phyloP scores from a whole-genome alignment of 139 green algal genomes.

The Tetraselmis chui region DNA sequence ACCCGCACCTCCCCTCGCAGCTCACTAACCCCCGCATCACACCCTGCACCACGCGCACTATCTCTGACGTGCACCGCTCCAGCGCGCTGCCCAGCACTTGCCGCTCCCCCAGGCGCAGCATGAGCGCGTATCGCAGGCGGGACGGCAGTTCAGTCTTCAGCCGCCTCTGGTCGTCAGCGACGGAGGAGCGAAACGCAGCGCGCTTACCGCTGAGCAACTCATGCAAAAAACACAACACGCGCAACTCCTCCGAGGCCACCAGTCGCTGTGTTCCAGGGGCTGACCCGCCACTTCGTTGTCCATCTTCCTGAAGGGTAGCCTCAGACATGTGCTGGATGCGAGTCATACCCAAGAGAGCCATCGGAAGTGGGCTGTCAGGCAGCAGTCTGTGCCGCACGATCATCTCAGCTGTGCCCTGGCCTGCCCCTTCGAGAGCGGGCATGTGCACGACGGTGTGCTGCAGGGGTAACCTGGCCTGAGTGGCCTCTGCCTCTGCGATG shows the following conservation, averaged over 20 bases:
- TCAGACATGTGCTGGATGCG: neutral
- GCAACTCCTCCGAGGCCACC: neutral
- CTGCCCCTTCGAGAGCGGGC: neutral
- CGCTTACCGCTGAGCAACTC: neutral
- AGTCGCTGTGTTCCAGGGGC: neutral
- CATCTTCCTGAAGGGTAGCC: too few species aligned
- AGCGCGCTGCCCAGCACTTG: neutral
- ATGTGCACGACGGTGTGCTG: neutral
- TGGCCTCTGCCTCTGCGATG: neutral
- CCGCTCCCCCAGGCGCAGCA: neutral
- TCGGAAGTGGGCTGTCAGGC: neutral
- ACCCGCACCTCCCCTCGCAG: neutral
- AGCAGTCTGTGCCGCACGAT: neutral
- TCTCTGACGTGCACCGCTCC: neutral
- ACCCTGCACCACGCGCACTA: neutral
- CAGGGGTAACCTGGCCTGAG: too few species aligned
- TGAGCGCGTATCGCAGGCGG: neutral
- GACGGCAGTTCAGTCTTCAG: too few species aligned
- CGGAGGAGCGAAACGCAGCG: neutral
- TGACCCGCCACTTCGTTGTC: too few species aligned
- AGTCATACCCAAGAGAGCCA: neutral
- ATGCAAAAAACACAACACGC: neutral
- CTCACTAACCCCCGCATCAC: neutral
- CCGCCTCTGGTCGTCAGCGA: neutral
- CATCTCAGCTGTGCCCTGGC: neutral